These are phyloP conservation scores for Thraustotheca clavata DNA, from an alignment of 352 stramenopile genomes.

Conservation along the genomic window DNA sequence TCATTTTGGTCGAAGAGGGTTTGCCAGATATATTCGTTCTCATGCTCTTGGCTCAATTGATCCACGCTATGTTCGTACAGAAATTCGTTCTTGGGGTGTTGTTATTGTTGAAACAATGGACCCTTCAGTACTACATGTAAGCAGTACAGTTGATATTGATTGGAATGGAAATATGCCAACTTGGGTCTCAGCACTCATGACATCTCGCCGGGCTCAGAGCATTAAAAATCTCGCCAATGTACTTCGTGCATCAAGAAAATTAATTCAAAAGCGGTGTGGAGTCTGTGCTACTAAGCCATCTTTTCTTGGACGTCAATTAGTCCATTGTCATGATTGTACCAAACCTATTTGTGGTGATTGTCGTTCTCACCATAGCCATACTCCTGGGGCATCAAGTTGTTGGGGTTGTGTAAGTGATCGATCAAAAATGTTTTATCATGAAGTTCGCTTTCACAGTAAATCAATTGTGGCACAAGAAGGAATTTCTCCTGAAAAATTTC, in stretches of 20 bases:
- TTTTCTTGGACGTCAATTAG: background rate
- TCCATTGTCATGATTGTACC: background rate
- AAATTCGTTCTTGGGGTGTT: slow-evolving; percentile 9
- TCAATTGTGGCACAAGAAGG: no score
- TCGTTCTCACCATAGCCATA: background rate
- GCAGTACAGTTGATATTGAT: slow-evolving; percentile 12
- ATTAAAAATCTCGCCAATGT: background rate
- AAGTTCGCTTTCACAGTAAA: background rate
- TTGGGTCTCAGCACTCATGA: background rate
- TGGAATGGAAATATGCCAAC: slow-evolving; percentile 16
- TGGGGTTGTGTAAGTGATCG: background rate
- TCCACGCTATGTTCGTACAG: background rate
- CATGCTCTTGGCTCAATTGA: background rate
- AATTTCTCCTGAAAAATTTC: no score
- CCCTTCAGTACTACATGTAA: background rate
- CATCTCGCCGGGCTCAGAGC: background rate
- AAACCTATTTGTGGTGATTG: background rate
- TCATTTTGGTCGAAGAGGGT: background rate
- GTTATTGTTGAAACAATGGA: background rate
- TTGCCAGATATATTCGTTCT: background rate
- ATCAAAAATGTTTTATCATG: background rate
- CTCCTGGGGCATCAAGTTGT: background rate
- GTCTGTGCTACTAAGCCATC: background rate
- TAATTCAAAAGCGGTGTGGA: background rate
- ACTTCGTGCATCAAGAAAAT: background rate